Percentiles rank a stretch among this genome's conserved stretches.
phyloP scores from a whole-genome alignment of 2,329 filamentous ascomycete species.

The Xylaria sp. region DNA sequence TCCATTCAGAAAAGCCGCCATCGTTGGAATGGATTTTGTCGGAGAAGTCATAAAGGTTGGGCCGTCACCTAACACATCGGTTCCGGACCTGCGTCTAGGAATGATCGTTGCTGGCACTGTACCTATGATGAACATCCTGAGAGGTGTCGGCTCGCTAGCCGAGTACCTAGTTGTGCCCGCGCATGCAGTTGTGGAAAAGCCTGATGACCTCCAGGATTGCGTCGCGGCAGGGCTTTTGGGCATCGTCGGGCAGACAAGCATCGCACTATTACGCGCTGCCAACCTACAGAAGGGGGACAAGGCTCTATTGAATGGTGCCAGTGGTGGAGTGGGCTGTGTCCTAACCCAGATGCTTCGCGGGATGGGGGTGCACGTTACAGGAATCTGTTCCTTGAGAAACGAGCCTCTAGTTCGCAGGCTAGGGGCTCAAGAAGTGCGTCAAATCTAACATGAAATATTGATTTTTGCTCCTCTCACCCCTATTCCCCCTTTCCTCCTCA shows the following conservation, averaged over 20 bases:
- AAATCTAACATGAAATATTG: background rate
- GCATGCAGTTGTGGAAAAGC: conserved; percentile 45
- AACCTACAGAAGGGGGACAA: conserved; percentile 39
- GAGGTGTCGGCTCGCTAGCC: conserved; percentile 49
- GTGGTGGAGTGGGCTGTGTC: conserved; percentile 41
- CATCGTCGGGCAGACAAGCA: conserved; percentile 51
- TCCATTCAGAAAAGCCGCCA: conserved; percentile 48
- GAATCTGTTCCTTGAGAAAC: conserved; percentile 42
- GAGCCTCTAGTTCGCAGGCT: conserved; percentile 39
- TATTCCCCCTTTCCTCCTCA: no score
- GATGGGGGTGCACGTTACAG: conserved; percentile 40
- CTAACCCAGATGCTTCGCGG: conserved; percentile 40
- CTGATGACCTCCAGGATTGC: conserved; percentile 35
- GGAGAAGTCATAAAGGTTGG: conserved; percentile 49
- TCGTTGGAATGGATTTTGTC: conserved; percentile 50
- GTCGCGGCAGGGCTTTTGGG: conserved; percentile 49
- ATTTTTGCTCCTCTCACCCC: background rate
- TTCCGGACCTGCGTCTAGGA: conserved; percentile 40
- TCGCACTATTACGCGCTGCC: conserved; percentile 44
- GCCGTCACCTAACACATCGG: conserved; percentile 26
- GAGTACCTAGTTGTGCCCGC: conserved; percentile 51
- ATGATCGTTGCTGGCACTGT: conserved; percentile 48
- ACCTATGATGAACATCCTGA: conserved; percentile 42
- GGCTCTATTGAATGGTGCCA: conserved; percentile 43
- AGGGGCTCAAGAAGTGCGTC: conserved; percentile 43